These are phyloP conservation scores for Pichia eremophila DNA, from an alignment of 805 yeast genomes.

Conservation along the genomic window DNA sequence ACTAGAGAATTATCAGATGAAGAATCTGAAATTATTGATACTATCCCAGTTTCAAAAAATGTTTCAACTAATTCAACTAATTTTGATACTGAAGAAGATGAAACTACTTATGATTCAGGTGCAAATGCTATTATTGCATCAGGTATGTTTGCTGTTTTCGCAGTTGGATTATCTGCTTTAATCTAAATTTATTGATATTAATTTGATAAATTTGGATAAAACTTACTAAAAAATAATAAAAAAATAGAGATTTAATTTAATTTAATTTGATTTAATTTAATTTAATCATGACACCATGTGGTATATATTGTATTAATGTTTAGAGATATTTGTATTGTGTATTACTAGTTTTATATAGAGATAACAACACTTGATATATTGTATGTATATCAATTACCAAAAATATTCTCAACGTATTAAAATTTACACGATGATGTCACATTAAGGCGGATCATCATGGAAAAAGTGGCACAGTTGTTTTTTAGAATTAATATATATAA, in stretches of 20 bases:
- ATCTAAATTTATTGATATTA: slow-evolving; percentile 5
- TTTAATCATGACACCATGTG: not conserved
- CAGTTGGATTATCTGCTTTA: slow-evolving; percentile 19
- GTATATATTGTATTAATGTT: no score
- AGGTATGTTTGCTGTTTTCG: slow-evolving; percentile 13
- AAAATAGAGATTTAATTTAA: not conserved
- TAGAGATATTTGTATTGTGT: no score
- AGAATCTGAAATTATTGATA: not conserved
- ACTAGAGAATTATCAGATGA: slow-evolving; percentile 13
- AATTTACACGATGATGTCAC: no score
- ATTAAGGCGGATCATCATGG: no score
- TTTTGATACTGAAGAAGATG: not conserved
- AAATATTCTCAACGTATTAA: no score
- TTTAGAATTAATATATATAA: no score
- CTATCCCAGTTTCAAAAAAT: slow-evolving; percentile 5
- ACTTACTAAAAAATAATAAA: not conserved
- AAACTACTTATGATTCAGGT: slow-evolving; percentile 5
- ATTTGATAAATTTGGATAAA: no score
- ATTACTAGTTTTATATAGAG: not conserved
- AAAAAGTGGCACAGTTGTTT: no score
- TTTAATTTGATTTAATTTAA: slow-evolving; percentile 14
- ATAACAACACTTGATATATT: not conserved
- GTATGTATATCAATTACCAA: not conserved
- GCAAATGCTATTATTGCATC: slow-evolving; percentile 6
- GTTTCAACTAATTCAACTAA: slow-evolving; percentile 1